A percentile compares a stretch with the other conserved stretches of the same genome.
Conservation (phyloP, 176 grass and related monocot species). For the Bromus sterilis region DNA sequence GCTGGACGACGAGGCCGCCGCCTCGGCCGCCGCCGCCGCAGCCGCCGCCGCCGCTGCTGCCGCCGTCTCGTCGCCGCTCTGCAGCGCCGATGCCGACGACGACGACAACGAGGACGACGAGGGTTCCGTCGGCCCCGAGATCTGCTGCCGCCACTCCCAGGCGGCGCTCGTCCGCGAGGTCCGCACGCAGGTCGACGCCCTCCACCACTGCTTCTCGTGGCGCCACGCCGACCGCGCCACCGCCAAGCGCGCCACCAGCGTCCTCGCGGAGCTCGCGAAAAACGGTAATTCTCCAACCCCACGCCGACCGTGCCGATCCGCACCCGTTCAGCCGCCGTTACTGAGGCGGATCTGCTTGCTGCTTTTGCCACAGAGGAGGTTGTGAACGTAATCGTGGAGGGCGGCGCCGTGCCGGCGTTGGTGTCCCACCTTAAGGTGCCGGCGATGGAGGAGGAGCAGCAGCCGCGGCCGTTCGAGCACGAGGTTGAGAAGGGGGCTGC, state of each 20-base stretch:
- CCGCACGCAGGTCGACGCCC: slow-evolving; percentile 74
- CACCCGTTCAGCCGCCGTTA: slow-evolving; percentile 2
- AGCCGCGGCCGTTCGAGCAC: slow-evolving; percentile 63
- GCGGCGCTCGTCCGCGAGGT: slow-evolving; percentile 61
- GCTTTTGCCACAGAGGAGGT: slow-evolving; percentile 62
- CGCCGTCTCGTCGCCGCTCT: slow-evolving; percentile 29
- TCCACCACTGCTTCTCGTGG: slow-evolving; percentile 76
- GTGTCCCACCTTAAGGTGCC: slow-evolving; percentile 79
- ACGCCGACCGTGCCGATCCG: slow-evolving; percentile 2
- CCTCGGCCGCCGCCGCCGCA: slow-evolving; percentile 10
- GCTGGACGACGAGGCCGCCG: slow-evolving; percentile 54
- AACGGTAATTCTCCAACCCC: slow-evolving; percentile 48
- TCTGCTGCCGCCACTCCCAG: slow-evolving; percentile 64
- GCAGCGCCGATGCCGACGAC: slow-evolving; percentile 16
- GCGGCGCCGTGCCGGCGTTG: slow-evolving; percentile 73
- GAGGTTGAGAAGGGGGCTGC: slow-evolving; percentile 97
- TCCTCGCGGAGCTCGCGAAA: slow-evolving; percentile 87
- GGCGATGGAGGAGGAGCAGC: slow-evolving; percentile 40
- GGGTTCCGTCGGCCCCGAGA: slow-evolving; percentile 50
- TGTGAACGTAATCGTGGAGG: slow-evolving; percentile 91
- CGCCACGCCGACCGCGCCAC: slow-evolving; percentile 62
- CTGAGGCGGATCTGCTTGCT: slow-evolving; percentile 39
- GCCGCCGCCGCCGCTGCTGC: not conserved
- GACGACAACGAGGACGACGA: slow-evolving; percentile 47
- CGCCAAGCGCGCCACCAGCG: slow-evolving; percentile 78